Evolutionary conservation across 768 basidiomycete species (phyloP).

Genomic region (Mycena albidolilacea): DNA sequence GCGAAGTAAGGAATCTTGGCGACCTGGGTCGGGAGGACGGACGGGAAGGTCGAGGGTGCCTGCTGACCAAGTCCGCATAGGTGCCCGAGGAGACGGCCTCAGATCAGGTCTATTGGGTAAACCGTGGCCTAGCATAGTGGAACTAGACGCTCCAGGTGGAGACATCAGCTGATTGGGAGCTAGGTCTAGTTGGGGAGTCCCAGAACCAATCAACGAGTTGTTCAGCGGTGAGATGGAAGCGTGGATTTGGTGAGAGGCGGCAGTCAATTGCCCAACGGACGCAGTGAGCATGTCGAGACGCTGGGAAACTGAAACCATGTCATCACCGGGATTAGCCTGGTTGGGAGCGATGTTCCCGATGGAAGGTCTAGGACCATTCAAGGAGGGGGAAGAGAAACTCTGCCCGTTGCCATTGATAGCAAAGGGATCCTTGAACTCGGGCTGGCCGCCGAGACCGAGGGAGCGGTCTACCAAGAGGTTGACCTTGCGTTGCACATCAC

Average conservation of each 20-base stretch:
- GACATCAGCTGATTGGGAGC: slow-evolving; percentile 63
- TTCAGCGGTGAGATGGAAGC: slow-evolving; percentile 55
- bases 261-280: slow-evolving; percentile 88
- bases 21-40: slow-evolving; percentile 64
- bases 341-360: slow-evolving; percentile 81
- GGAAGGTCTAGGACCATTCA: slow-evolving; percentile 71
- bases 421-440: slow-evolving; percentile 91
- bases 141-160: slow-evolving; percentile 55
- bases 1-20: slow-evolving; percentile 60
- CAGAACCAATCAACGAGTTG: slow-evolving; percentile 58
- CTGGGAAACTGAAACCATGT: slow-evolving; percentile 83
- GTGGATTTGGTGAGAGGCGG: slow-evolving; percentile 81
- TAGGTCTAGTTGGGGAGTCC: slow-evolving; percentile 62
- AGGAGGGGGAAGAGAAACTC: slow-evolving; percentile 50
- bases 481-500: slow-evolving; percentile 84
- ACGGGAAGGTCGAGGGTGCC: slow-evolving; percentile 83
- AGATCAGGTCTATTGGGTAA: slow-evolving; percentile 77
- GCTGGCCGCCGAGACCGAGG: slow-evolving; percentile 61
- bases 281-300: slow-evolving; percentile 85
- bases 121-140: slow-evolving; percentile 68
- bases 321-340: slow-evolving; percentile 76
- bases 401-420: slow-evolving; percentile 61
- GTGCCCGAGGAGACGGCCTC: slow-evolving; percentile 70
- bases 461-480: slow-evolving; percentile 81
- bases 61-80: slow-evolving; percentile 88